phyloP scores from a whole-genome alignment of 495 filamentous ascomycete species.

The Aspergillus wentii region DNA sequence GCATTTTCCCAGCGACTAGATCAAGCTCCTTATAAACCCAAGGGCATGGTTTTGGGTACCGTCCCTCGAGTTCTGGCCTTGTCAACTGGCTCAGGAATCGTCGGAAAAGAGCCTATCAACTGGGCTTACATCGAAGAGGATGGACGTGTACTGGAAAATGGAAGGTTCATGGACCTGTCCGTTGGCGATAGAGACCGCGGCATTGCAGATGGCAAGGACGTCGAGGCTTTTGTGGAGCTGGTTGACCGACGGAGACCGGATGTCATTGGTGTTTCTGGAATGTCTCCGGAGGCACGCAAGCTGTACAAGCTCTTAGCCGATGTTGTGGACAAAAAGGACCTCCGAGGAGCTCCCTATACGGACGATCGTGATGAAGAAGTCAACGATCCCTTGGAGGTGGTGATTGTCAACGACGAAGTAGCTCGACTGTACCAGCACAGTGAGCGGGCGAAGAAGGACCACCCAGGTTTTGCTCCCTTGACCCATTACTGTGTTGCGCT shows the following conservation, averaged over 20 bases:
- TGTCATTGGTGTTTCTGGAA: slow-evolving; percentile 86
- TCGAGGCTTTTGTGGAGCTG: slow-evolving; percentile 66
- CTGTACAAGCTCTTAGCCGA: slow-evolving; percentile 74
- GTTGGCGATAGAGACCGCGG: slow-evolving; percentile 63
- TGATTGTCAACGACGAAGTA: slow-evolving; percentile 94
- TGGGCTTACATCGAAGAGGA: slow-evolving; percentile 95
- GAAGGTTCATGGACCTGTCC: slow-evolving; percentile 74
- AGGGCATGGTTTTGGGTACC: slow-evolving; percentile 87
- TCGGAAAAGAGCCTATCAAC: slow-evolving; percentile 70
- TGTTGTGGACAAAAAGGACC: slow-evolving; percentile 66
- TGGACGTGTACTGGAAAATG: slow-evolving; percentile 79
- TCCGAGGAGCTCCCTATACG: slow-evolving; percentile 69
- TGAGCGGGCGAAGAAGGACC: slow-evolving; percentile 71
- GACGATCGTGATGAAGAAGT: slow-evolving; percentile 55
- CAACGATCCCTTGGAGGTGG: slow-evolving; percentile 72
- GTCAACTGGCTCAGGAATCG: slow-evolving; percentile 70
- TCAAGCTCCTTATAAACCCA: slow-evolving; percentile 92
- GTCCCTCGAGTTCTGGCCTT: slow-evolving; percentile 80
- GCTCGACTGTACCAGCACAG: slow-evolving; percentile 91
- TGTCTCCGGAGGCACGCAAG: slow-evolving; percentile 78
- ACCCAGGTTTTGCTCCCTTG: slow-evolving; percentile 69
- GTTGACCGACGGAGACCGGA: slow-evolving; percentile 76
- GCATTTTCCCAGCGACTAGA: slow-evolving; percentile 84
- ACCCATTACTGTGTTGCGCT: slow-evolving; percentile 85
- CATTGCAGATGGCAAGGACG: slow-evolving; percentile 55